Evolutionary conservation across 148 eudicot genomes (phyloP).

Genomic region (Cornus controversa): DNA sequence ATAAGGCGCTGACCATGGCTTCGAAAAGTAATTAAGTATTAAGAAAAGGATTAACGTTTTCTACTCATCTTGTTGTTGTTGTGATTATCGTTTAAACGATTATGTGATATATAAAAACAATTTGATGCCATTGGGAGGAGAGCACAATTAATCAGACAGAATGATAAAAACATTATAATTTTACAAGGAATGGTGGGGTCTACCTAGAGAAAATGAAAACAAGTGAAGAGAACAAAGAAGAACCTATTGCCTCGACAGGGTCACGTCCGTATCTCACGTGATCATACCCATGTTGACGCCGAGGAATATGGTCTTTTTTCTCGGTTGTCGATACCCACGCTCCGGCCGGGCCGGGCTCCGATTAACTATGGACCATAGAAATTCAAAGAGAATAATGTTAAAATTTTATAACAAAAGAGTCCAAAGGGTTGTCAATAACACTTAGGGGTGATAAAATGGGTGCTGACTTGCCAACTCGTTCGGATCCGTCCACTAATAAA

Average conservation of each 20-base stretch:
- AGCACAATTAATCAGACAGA: not conserved
- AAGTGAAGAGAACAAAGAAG: constrained; percentile 22
- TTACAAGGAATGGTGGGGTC: not conserved
- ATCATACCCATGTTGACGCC: constrained; percentile 38
- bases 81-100: no score
- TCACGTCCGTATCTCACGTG: constrained; percentile 38
- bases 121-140: constrained; percentile 24
- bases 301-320: constrained; percentile 34
- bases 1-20: constrained; percentile 54
- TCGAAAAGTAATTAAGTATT: constrained; percentile 23
- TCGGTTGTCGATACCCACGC: no score
- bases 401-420: no score
- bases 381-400: no score
- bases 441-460: no score
- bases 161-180: not conserved
- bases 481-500: no score
- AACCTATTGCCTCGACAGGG: constrained; percentile 27
- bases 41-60: constrained; percentile 17
- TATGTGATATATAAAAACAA: not conserved
- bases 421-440: no score
- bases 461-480: no score
- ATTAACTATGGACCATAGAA: no score
- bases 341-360: constrained; percentile 23
- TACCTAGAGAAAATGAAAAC: constrained; percentile 4
- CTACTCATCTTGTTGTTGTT: constrained; percentile 16